Conservation (phyloP, 1,139 yeast species). For the Yamadazyma kanchanaburiensis region DNA sequence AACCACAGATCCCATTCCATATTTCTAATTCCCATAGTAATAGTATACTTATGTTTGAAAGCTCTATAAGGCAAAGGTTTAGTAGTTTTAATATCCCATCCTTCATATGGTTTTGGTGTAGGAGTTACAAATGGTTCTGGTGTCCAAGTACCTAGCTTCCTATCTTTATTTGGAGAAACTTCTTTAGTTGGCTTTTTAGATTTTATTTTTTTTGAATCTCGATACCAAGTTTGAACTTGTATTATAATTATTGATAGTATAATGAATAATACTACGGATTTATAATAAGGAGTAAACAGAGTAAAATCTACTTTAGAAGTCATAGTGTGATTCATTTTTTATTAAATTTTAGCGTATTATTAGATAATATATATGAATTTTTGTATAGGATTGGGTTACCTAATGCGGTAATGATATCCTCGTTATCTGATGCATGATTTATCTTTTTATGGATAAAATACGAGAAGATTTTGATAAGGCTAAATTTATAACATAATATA, state of each 20-base stretch:
- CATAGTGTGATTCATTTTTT: too few species aligned
- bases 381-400: too few species aligned
- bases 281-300: too few species aligned
- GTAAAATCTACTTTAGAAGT: too few species aligned
- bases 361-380: too few species aligned
- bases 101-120: conserved; percentile 38
- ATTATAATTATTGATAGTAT: background rate
- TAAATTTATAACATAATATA: too few species aligned
- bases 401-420: too few species aligned
- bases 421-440: too few species aligned
- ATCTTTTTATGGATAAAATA: too few species aligned
- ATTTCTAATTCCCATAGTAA: conserved; percentile 63
- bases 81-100: conserved; percentile 52
- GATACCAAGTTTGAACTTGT: background rate
- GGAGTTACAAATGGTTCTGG: conserved; percentile 54
- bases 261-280: too few species aligned
- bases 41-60: conserved; percentile 52
- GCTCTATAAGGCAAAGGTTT: conserved; percentile 61
- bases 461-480: too few species aligned
- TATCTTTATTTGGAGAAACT: conserved; percentile 6
- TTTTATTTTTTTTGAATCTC: conserved; percentile 1
- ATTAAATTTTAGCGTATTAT: too few species aligned
- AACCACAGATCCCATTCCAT: conserved; percentile 63
- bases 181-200: conserved; percentile 1
- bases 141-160: conserved; percentile 43